Conservation (phyloP, 2,329 filamentous ascomycete genomes). For the Colletotrichum brevisporum region DNA sequence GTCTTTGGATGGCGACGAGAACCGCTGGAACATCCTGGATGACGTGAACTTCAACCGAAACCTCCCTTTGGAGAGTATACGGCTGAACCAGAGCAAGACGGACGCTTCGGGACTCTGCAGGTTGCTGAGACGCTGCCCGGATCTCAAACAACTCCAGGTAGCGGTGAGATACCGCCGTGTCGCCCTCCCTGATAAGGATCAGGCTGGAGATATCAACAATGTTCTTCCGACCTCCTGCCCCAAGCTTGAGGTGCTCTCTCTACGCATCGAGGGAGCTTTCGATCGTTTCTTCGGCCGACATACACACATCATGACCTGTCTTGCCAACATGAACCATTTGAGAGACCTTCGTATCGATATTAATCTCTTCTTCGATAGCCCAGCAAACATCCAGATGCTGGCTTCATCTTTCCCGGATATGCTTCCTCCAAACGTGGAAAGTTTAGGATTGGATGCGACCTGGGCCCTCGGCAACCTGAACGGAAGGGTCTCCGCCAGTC, state of each 20-base stretch:
- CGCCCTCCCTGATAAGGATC: not conserved
- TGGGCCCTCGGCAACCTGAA: not conserved
- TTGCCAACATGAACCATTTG: constrained; percentile 17
- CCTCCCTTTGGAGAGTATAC: constrained; percentile 16
- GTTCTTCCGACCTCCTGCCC: constrained; percentile 27
- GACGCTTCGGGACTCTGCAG: constrained; percentile 11
- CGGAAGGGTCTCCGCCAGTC: not conserved
- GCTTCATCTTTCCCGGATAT: not conserved
- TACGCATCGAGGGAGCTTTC: not conserved
- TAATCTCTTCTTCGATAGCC: constrained; percentile 6
- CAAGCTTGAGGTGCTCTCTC: constrained; percentile 4
- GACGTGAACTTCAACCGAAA: not conserved
- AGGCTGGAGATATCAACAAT: constrained; percentile 2
- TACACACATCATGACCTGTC: constrained; percentile 5
- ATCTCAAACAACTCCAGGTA: constrained; percentile 10
- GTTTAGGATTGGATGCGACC: constrained; percentile 21
- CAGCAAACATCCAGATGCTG: not conserved
- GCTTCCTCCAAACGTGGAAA: constrained; percentile 19
- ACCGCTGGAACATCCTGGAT: constrained; percentile 1
- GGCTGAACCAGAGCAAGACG: not conserved
- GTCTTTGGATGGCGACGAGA: not conserved
- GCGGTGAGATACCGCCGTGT: too few species aligned
- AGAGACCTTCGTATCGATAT: constrained; percentile 29
- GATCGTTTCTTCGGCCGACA: constrained; percentile 2
- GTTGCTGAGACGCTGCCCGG: constrained; percentile 24